Conservation (phyloP, 2,329 filamentous ascomycete species). For the Elsinoe necatrix region DNA sequence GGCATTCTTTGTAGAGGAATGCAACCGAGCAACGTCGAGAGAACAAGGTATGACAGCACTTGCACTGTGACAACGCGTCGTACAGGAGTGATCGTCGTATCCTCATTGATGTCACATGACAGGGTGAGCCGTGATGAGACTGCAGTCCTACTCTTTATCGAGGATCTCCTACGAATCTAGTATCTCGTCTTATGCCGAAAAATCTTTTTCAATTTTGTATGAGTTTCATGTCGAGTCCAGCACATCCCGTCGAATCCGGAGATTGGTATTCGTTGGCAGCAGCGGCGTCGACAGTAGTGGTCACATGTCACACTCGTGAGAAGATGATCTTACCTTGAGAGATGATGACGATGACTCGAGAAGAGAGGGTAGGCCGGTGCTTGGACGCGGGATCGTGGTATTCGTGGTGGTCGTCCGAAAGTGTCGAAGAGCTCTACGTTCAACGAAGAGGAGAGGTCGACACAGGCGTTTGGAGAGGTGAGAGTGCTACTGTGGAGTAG, state of each 20-base stretch:
- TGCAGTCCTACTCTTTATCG: neutral
- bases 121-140: neutral
- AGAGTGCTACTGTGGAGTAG: neutral
- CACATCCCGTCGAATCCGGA: neutral
- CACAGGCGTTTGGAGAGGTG: slow-evolving; percentile 13
- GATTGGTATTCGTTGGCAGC: neutral
- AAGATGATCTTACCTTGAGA: slow-evolving; percentile 23
- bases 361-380: slow-evolving; percentile 24
- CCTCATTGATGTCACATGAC: neutral
- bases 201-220: neutral
- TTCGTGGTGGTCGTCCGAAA: neutral
- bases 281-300: neutral
- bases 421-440: slow-evolving; percentile 28
- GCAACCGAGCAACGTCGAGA: slow-evolving; percentile 18
- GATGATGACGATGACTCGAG: slow-evolving; percentile 21
- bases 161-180: neutral
- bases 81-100: neutral
- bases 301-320: neutral
- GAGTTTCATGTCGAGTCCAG: slow-evolving; percentile 1
- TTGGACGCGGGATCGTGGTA: slow-evolving; percentile 20
- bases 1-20: slow-evolving; percentile 8
- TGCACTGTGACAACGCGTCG: slow-evolving; percentile 20
- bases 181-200: neutral
- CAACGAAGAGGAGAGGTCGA: slow-evolving; percentile 36
- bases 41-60: neutral